phyloP scores from a whole-genome alignment of 2,329 filamentous ascomycete species.

The Hypoxylon sp. region DNA sequence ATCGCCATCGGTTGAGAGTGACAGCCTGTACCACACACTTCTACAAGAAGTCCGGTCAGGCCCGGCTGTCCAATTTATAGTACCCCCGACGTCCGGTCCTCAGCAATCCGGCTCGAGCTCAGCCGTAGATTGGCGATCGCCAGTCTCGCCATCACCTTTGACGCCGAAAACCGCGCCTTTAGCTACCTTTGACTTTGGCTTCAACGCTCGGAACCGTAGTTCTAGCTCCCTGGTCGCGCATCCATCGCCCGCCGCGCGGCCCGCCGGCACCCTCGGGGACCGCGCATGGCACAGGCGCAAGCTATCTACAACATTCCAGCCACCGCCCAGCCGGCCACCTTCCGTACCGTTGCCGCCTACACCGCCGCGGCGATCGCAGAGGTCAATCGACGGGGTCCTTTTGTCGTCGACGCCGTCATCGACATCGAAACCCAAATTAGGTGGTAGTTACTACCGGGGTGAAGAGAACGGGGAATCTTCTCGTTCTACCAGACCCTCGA shows the following conservation, averaged over 20 bases:
- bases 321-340: constrained; percentile 45
- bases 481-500: background rate
- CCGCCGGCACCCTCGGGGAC: constrained; percentile 44
- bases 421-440: background rate
- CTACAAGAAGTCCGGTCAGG: constrained; percentile 42
- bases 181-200: constrained; percentile 27
- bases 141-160: constrained; percentile 16
- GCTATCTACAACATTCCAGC: constrained; percentile 46
- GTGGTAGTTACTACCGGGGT: background rate
- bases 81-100: constrained; percentile 6
- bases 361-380: constrained; percentile 40
- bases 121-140: constrained; percentile 44
- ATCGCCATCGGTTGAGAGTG: constrained; percentile 15
- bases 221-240: constrained; percentile 3
- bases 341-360: constrained; percentile 45
- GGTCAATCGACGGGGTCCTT: constrained; percentile 43
- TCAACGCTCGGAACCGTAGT: constrained; percentile 2
- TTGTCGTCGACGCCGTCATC: background rate
- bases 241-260: constrained; percentile 40
- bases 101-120: constrained; percentile 43
- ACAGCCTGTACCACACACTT: constrained; percentile 39
- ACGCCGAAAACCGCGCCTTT: background rate
- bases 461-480: constrained; percentile 1
- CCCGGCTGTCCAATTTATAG: constrained; percentile 15
- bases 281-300: constrained; percentile 53